Evolutionary conservation across 768 basidiomycete species (phyloP), one percentile per base, ranked within the genome.

Genomic region (Mycena capillaripes): DNA sequence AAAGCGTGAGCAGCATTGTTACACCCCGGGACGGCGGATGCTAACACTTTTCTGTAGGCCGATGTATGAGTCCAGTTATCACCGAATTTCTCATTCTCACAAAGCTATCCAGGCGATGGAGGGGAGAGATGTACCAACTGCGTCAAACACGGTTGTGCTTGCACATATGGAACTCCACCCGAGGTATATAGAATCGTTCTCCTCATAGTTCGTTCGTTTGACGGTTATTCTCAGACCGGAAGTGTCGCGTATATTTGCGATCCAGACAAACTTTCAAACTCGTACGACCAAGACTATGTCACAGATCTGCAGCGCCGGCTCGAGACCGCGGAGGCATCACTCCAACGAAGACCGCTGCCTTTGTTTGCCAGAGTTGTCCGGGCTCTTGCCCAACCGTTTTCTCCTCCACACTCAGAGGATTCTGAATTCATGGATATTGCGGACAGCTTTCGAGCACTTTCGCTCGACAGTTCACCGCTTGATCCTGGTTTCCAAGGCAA

Each of bases 401-500:
- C 23, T 3, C 40, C 46, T 8, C 66, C 66, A 3, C 38, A 53
- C 36, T 55, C 42, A 0, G 53, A 48, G 12, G 69, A 69, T 23
- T 25, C 48, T 9, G 67, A 25, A 25, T 59, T 38, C 23, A 11
- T 52, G 14, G 67, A 61, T 17, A 27, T 62, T 12, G 25, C 50
- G 21, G 52, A 55, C 17, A 61, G 60, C 10, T 63, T 62, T 10
- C 17, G 40, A n/a, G 50, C 50, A 1, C 60, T 70, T 21, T 70
- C 69, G 1, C 42, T 70, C n/a, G 32, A 55, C 8, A 50, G 19
- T 23, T 6, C 38, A 16, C 29, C 34, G 34, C 9, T 2, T 10
- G 32, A 63, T 7, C 53, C 61, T 17, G 69, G 60, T 1, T 70
- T 63, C 55, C 69, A 46, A n/a, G 69, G 69, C 2, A 59, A 59